Base-by-base conservation (phyloP, 1,139 yeast species). In the Nakaseomyces uthaithaninus region DNA sequence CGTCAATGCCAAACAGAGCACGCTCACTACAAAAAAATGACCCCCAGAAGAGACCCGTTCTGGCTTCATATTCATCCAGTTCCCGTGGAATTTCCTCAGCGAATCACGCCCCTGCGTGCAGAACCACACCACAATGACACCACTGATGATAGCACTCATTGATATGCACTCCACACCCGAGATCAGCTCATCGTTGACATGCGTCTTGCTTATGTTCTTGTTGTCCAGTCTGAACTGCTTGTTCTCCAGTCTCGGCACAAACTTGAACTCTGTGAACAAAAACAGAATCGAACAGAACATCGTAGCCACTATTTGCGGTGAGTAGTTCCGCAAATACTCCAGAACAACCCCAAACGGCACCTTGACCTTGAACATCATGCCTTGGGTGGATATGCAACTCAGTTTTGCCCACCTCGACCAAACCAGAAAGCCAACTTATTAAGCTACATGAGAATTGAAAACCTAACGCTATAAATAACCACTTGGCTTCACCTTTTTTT, bases 331-430 rank as follows among this genome's bases (percentile, higher is more conserved):
- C 26, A 38, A 31, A 38, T 44, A 39, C 60, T 91, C 91, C 64
- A 89, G 83, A 43, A 84, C 80, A 23, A 89, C 91, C 39, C 87
- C 65, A 39, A 80, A 79, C 37, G 80, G 63, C 15, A 71, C 69
- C 40, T 59, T 62, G 33, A 59, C 53, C 31, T 62, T 28, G 14
- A 28, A 6, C 33, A 7, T 7, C 24, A 22, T 22, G n/a, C n/a
- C n/a, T n/a, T n/a, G n/a, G n/a, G n/a, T n/a, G n/a, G n/a, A n/a
- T n/a, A n/a, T n/a, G n/a, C n/a, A n/a, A n/a, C n/a, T n/a, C n/a
- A n/a, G n/a, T n/a, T n/a, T n/a, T n/a, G 7, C 24, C 24, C 24
- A 7, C 24, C 10, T 22, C n/a, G n/a, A n/a, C n/a, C n/a, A n/a
- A n/a, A n/a, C n/a, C n/a, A n/a, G n/a, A n/a, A n/a, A n/a, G n/a